Conservation (phyloP, 148 eudicot species). For the Chenopodium suecicum region DNA sequence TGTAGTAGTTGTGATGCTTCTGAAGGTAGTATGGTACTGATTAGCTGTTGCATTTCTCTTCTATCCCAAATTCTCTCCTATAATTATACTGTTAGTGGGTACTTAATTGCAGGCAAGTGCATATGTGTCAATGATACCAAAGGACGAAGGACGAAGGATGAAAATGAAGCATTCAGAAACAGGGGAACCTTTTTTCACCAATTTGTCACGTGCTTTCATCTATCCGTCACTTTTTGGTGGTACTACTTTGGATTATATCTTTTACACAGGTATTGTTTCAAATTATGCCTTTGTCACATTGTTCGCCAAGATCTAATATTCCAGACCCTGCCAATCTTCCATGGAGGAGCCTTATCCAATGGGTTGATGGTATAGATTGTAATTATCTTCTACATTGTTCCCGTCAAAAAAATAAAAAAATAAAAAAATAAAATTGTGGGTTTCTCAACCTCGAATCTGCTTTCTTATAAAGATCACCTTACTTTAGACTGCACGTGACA, state of each 20-base stretch:
- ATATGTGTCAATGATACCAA: slow-evolving; percentile 15
- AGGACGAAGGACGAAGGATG: slow-evolving; percentile 5
- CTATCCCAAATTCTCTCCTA: not conserved
- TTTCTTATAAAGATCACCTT: not conserved
- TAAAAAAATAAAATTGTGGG: not conserved
- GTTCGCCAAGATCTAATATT: not conserved
- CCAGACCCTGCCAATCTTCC: not conserved
- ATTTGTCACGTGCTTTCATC: slow-evolving; percentile 29
- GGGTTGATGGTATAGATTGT: not conserved
- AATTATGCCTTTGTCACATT: not conserved
- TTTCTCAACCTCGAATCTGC: not conserved
- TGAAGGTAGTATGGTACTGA: not conserved
- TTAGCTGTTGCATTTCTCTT: slow-evolving; percentile 5
- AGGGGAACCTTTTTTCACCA: slow-evolving; percentile 45
- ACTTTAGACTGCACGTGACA: not conserved
- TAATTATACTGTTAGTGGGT: not conserved
- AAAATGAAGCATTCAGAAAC: not conserved
- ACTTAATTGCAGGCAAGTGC: slow-evolving; percentile 30
- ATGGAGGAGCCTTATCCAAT: not conserved
- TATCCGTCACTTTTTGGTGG: slow-evolving; percentile 24
- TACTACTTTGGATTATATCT: slow-evolving; percentile 83
- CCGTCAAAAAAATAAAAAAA: too few relatives aligned
- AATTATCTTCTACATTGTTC: not conserved
- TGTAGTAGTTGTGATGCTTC: not conserved
- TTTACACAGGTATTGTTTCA: slow-evolving; percentile 67